Evolutionary conservation across 2,329 filamentous ascomycete species (phyloP).

Genomic region (Septoria petroselini): DNA sequence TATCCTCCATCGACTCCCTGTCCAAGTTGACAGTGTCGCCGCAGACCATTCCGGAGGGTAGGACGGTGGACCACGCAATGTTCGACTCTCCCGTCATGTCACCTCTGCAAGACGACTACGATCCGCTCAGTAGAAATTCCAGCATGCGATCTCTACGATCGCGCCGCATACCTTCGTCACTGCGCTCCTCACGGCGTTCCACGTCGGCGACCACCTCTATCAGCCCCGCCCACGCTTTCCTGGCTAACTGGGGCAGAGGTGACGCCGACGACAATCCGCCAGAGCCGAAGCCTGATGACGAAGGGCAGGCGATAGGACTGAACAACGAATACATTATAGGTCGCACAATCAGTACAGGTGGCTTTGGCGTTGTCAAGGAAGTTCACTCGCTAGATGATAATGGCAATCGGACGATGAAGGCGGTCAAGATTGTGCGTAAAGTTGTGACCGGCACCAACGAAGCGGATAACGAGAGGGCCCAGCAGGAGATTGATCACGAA

Average conservation of each 20-base stretch:
- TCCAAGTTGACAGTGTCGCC: slow-evolving; percentile 32
- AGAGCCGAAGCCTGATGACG: slow-evolving; percentile 58
- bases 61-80: slow-evolving; percentile 28
- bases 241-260: slow-evolving; percentile 30
- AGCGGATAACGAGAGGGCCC: slow-evolving; percentile 61
- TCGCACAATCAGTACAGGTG: slow-evolving; percentile 62
- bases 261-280: slow-evolving; percentile 29
- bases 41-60: slow-evolving; percentile 35
- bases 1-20: slow-evolving; percentile 33
- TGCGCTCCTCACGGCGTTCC: slow-evolving; percentile 32
- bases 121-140: slow-evolving; percentile 33
- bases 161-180: slow-evolving; percentile 22
- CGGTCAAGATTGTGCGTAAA: slow-evolving; percentile 67
- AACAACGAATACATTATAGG: slow-evolving; percentile 63
- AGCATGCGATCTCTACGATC: slow-evolving; percentile 32
- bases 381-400: slow-evolving; percentile 57
- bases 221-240: slow-evolving; percentile 37
- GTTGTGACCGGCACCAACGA: slow-evolving; percentile 55
- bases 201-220: slow-evolving; percentile 31
- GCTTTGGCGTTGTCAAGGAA: slow-evolving; percentile 66
- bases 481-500: slow-evolving; percentile 67
- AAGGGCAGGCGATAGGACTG: slow-evolving; percentile 63
- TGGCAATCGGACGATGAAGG: slow-evolving; percentile 54
- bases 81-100: slow-evolving; percentile 28
- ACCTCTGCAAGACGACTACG: slow-evolving; percentile 26